A percentile compares a stretch with the other conserved stretches of the same genome.
Conservation (phyloP, 1,284 basidiomycete genomes). For the Ustilago cynodontis region DNA sequence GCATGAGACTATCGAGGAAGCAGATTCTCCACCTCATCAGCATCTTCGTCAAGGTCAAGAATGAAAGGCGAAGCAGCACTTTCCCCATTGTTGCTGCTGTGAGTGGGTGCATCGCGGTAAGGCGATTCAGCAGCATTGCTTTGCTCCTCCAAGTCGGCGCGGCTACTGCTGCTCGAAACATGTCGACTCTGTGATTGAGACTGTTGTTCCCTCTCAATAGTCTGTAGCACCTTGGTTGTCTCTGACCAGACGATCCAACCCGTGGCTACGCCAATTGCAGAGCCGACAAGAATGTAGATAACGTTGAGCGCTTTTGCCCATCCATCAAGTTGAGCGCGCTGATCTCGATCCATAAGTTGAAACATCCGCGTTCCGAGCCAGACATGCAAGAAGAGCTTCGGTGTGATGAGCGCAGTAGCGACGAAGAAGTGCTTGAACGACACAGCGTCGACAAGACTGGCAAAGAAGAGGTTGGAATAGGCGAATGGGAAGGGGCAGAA, state of each 20-base stretch:
- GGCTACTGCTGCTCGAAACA: not conserved
- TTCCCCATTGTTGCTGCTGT: not conserved
- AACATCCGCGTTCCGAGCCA: slow-evolving; percentile 63
- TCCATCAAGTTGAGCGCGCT: slow-evolving; percentile 44
- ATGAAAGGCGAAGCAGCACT: slow-evolving; percentile 22
- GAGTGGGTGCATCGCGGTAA: slow-evolving; percentile 15
- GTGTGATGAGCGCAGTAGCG: slow-evolving; percentile 60
- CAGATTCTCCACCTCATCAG: slow-evolving; percentile 9
- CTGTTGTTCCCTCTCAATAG: slow-evolving; percentile 24
- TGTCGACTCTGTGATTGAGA: not conserved
- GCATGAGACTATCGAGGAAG: slow-evolving; percentile 9
- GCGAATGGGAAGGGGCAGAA: slow-evolving; percentile 66
- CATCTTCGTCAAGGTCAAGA: slow-evolving; percentile 28
- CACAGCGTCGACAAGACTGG: slow-evolving; percentile 50
- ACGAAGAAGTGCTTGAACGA: slow-evolving; percentile 51
- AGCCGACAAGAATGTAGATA: slow-evolving; percentile 46
- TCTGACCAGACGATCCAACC: slow-evolving; percentile 49
- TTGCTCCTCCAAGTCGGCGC: not conserved
- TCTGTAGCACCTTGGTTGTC: slow-evolving; percentile 33
- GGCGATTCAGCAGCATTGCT: not conserved
- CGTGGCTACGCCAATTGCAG: slow-evolving; percentile 33
- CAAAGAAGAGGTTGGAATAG: slow-evolving; percentile 54
- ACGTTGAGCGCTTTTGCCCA: slow-evolving; percentile 46
- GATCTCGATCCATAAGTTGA: slow-evolving; percentile 57
- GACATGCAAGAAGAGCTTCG: slow-evolving; percentile 66